Evolutionary conservation across 257 asterid genomes (phyloP), one percentile per base, ranked within the genome.

Genomic region (Solanum etuberosum): DNA sequence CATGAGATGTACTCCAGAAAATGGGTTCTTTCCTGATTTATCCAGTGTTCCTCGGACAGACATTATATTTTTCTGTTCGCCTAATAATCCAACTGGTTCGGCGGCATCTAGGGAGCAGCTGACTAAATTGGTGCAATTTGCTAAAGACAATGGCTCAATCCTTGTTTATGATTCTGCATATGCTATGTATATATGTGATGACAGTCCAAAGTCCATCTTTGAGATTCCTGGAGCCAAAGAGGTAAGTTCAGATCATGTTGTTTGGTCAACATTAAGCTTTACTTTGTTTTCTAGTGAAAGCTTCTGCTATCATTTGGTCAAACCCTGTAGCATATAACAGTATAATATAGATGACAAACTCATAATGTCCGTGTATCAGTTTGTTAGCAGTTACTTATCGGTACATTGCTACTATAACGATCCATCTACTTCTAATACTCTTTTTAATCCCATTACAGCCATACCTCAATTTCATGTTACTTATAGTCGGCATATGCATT

Each of bases 221-320:
- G 99, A 95, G 90, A 97, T 96, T 91, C 99, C 99, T 78, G 98
- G 99, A 87, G 99, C 98, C 86, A 94, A 92, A 93, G 98, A 95
- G 98, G 99, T 95, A 84, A 83, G 70, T 31, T 25, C 38, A 35
- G 43, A 48, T 81, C 68, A 48, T 81, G 42, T 10, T 81, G 34
- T 13, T 80, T 81, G 85, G 21, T 81, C 29, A 81, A 48, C 31
- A 5, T 81, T 81, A 31, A 81, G 84, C 65, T 78, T 78, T 78
- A 78, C 65, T 3, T 31, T 81, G 7, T 51, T 29, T 59, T 54
- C 70, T 34, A 27, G 51, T 31, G 54, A 83, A 63, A 23, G 70
- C n/a, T 38, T 70, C 46, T 89, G 14, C 70, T n/a, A 16, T 51
- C 73, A 25, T 71, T 40, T 38, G 83, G 42, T 84, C 37, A 16